phyloP scores from a whole-genome alignment of 1,284 basidiomycete genomes.

The Ustilago tritici region DNA sequence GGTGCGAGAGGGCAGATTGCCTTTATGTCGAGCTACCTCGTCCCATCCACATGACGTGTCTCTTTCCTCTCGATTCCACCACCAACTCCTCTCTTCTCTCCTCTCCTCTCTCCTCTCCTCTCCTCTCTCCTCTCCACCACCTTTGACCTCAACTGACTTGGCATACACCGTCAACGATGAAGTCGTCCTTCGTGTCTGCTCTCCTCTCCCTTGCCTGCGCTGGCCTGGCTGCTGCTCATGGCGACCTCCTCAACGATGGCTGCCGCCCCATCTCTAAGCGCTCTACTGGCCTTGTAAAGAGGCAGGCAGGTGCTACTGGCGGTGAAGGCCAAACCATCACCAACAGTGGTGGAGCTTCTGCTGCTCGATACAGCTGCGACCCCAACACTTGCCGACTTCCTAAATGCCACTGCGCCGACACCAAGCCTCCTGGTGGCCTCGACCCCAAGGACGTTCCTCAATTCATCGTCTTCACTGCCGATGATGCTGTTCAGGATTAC shows the following conservation, averaged over 20 bases:
- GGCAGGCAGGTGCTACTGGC: conserved; percentile 29
- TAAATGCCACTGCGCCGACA: conserved; percentile 61
- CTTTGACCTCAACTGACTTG: not conserved
- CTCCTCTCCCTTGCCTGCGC: conserved; percentile 33
- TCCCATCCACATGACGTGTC: no score
- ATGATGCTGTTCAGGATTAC: conserved; percentile 78
- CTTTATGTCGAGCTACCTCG: no score
- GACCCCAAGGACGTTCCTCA: conserved; percentile 55
- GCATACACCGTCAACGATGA: conserved; percentile 22
- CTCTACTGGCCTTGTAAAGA: conserved; percentile 24
- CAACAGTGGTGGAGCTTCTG: conserved; percentile 51
- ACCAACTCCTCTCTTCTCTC: not conserved
- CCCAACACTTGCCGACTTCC: conserved; percentile 57
- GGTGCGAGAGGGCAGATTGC: no score
- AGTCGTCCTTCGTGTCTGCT: conserved; percentile 22
- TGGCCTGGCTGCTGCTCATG: conserved; percentile 36
- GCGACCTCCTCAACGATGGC: conserved; percentile 42
- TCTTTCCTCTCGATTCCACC: not conserved
- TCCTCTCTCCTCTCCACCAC: not conserved
- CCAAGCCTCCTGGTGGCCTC: conserved; percentile 63
- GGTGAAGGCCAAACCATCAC: conserved; percentile 53
- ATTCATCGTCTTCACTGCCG: conserved; percentile 66
- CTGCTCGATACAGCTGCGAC: conserved; percentile 62
- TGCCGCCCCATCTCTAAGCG: conserved; percentile 49
- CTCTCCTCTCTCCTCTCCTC: not conserved